Conservation (phyloP, 75 land plant genomes). For the Cunninghamia lanceolata region DNA sequence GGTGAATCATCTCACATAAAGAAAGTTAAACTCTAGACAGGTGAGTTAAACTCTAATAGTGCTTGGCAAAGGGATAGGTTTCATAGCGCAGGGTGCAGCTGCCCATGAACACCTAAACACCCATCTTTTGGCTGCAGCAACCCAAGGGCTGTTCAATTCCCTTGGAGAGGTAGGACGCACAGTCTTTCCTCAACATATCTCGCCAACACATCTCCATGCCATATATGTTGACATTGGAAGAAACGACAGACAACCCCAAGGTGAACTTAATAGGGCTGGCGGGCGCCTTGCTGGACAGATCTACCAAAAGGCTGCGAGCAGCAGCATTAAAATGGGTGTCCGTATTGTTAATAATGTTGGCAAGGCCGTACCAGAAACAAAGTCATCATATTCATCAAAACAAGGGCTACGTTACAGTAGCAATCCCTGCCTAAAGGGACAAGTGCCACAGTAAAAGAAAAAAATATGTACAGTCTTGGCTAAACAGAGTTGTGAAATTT, state of each 20-base stretch:
- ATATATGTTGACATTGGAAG: neutral
- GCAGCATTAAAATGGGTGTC: neutral
- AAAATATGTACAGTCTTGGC: too few relatives aligned
- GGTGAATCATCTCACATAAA: too few relatives aligned
- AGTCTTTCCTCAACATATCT: neutral
- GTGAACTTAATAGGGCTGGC: neutral
- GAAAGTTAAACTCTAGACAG: too few relatives aligned
- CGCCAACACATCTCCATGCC: neutral
- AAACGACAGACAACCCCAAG: neutral
- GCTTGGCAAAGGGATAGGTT: neutral
- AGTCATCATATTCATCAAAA: too few relatives aligned
- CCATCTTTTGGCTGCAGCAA: neutral
- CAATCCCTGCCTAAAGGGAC: too few relatives aligned
- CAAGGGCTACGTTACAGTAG: too few relatives aligned
- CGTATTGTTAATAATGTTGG: neutral
- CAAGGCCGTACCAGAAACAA: neutral
- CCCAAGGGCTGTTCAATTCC: neutral
- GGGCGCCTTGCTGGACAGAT: neutral
- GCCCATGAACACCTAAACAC: neutral
- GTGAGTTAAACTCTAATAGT: neutral
- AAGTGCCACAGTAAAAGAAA: too few relatives aligned
- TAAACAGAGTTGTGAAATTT: too few relatives aligned
- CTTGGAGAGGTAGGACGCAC: neutral
- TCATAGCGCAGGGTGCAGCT: slow-evolving; percentile 1
- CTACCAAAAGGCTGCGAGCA: neutral